Evolutionary conservation across 129 eudicot genomes (phyloP).

Genomic region (Deinandra increscens): DNA sequence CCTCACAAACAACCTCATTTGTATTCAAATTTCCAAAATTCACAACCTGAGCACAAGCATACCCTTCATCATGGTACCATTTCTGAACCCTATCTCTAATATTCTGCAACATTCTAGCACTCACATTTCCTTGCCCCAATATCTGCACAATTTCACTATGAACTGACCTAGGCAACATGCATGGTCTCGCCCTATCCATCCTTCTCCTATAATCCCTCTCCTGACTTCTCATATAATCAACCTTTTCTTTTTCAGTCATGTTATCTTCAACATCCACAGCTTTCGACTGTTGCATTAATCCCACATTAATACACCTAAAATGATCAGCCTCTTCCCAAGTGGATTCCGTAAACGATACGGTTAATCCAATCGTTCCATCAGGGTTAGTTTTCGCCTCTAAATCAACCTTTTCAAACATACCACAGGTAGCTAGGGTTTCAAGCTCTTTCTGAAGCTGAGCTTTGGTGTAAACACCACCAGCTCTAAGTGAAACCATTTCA

Average conservation of each 20-base stretch:
- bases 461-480: conserved; percentile 69
- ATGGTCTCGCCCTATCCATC: conserved; percentile 65
- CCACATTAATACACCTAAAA: conserved; percentile 76
- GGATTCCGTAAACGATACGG: conserved; percentile 50
- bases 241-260: conserved; percentile 74
- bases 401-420: conserved; percentile 83
- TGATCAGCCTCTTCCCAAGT: conserved; percentile 68
- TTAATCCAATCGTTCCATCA: conserved; percentile 59
- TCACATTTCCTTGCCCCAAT: conserved; percentile 56
- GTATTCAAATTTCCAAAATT: conserved; percentile 87
- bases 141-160: conserved; percentile 50
- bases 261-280: conserved; percentile 53
- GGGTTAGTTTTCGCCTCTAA: conserved; percentile 68
- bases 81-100: conserved; percentile 74
- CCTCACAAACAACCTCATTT: conserved; percentile 84
- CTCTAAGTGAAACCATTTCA: conserved; percentile 66
- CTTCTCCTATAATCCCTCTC: conserved; percentile 69
- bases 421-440: conserved; percentile 67
- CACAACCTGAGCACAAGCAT: conserved; percentile 78
- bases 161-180: conserved; percentile 53
- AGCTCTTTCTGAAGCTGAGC: conserved; percentile 82
- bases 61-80: conserved; percentile 90
- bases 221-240: conserved; percentile 48
- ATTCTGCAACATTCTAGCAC: conserved; percentile 75
- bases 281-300: conserved; percentile 70